Conservation (phyloP, 169 alveolate genomes). For the Toxoplasma gondii region DNA sequence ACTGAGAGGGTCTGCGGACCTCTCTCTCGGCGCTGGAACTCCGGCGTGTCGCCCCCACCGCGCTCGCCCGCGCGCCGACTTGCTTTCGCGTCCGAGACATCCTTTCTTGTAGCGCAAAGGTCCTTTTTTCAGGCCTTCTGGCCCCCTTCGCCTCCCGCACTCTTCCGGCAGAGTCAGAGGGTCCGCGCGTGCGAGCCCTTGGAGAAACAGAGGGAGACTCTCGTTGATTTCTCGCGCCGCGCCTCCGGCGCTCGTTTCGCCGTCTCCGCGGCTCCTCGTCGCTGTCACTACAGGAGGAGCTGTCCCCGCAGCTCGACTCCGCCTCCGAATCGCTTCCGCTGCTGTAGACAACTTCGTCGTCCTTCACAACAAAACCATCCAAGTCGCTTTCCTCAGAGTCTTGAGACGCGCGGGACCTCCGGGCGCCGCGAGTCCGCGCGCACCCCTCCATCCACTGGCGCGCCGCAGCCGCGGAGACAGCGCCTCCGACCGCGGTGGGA, state of each 20-base stretch:
- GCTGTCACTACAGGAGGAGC: background rate
- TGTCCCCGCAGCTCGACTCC: background rate
- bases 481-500: background rate
- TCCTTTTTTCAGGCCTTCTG: no score
- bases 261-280: background rate
- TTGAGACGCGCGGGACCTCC: background rate
- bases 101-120: no score
- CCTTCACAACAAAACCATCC: background rate
- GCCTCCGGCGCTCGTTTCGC: background rate
- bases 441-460: background rate
- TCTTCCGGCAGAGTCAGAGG: no score
- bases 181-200: no score
- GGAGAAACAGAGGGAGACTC: no score
- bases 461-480: background rate
- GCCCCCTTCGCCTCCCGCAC: no score
- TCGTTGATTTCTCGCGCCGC: background rate
- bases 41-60: no score
- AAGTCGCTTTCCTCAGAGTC: background rate
- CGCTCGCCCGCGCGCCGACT: no score
- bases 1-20: no score
- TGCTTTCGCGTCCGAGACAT: no score
- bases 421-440: background rate
- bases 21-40: no score
- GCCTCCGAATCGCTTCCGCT: background rate
- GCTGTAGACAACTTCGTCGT: slow-evolving; percentile 14